Base-by-base conservation (phyloP, 495 filamentous ascomycete genomes). In the Chaetomium cochliodes region DNA sequence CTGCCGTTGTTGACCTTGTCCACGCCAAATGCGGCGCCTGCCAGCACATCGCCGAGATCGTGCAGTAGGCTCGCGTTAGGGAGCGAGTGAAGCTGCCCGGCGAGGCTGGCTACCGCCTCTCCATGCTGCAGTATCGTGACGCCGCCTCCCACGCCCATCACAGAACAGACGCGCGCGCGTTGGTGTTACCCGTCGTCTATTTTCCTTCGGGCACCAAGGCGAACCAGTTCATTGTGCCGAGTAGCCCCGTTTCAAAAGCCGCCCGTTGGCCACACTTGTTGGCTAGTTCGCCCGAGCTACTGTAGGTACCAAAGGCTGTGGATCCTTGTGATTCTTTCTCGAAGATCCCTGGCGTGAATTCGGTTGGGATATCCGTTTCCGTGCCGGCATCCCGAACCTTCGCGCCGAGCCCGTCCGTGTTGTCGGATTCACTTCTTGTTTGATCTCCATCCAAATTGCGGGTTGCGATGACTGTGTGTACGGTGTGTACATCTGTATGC, bases 381-480 rank as follows among this genome's bases (percentile, higher is more conserved):
- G 22, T 30, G 6, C n/a, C n/a, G 56, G 39, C 33, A 58, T 44
- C 11, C 55, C 55, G 25, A 30, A 37, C 26, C 25, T 6, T 12
- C 13, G 44, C 26, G 3, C 20, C 30, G 20, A 16, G 26, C 46
- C 47, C 28, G 47, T 23, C 47, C 28, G 47, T 23, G 47, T 18
- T 51, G n/a, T 42, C 58, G 58, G 47, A 61, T 51, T 12, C 46
- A 28, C 9, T 37, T 59, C 26, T 41, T 49, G 16, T 58, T 22
- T 47, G 39, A 12, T 44, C 56, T 12, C 42, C 44, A 5, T 37
- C 33, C 33, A 37, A 5, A 37, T 1, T 37, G 33, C 33, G 33
- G 33, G 33, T 30, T 30, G 28, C 33, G 11, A 37, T 12, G 30
- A 33, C 33, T 37, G 33, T 37, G 8, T 12, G 5, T 37, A 12